Base-by-base conservation (phyloP, 495 filamentous ascomycete species). In the Neurospora pannonica region DNA sequence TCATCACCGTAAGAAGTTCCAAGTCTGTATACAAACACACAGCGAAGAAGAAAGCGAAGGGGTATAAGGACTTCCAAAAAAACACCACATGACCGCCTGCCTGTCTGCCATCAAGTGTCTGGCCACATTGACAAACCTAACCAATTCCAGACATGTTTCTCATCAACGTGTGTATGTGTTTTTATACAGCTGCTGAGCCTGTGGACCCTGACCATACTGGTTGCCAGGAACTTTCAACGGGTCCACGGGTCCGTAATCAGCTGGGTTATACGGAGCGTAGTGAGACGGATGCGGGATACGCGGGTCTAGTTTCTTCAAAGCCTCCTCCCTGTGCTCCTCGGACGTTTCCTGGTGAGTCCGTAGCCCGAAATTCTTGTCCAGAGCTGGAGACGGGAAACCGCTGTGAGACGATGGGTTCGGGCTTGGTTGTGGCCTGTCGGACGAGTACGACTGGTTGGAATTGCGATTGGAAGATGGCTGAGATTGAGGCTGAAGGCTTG, bases 211-310 rank as follows among this genome's bases (percentile, higher is more conserved):
- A 19, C 13, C 10, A 67, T 46, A 38, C 54, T 67, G 54, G 15
- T 72, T 46, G 2, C 4, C 34, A 13, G 36, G 71, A 34, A 34
- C 34, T n/a, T 72, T 46, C 15, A 15, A n/a, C n/a, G 72, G 72
- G 15, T 62, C 48, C 19, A 75, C 54, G 71, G 81, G 81, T 11
- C 80, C 83, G 31, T 85, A 86, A 73, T 86, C 83, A 2, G 83
- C 81, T 9, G 85, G 84, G 71, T 85, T 86, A 71, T 86, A 86
- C 2, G 78, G 78, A 4, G 81, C 80, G 19, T 75, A 78, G 15
- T 74, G 79, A n/a, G 77, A 74, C 1, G 75, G 74, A 17, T 75
- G 80, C n/a, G 72, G 71, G 37, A 73, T 73, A 8, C 71, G 77
- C 31, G 77, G 73, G 43, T 78, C 75, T 11, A 74, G 73, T 73